These are phyloP conservation scores for Bocquillonia castaneifolia DNA, from an alignment of 441 rosid genomes.

Conservation along the genomic window DNA sequence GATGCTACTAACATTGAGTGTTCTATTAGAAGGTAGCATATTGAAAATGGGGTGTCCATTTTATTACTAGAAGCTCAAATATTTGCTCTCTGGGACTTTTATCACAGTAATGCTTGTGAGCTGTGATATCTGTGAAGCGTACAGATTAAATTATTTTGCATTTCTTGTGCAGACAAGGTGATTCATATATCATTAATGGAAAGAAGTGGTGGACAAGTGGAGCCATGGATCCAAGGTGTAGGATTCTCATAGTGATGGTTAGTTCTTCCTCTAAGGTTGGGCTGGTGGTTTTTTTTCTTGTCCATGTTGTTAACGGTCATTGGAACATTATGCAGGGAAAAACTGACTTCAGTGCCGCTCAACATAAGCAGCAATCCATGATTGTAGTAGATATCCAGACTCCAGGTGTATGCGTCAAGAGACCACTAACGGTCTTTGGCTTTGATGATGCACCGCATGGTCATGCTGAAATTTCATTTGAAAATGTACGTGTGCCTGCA, in stretches of 20 bases:
- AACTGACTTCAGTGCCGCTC: slow-evolving; percentile 74
- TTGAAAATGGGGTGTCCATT: neutral
- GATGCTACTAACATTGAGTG: slow-evolving; percentile 98
- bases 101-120: neutral
- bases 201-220: slow-evolving; percentile 99
- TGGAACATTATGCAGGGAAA: slow-evolving; percentile 59
- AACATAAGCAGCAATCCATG: slow-evolving; percentile 97
- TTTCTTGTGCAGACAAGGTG: slow-evolving; percentile 57
- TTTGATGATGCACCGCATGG: slow-evolving; percentile 99
- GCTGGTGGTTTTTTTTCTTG: slow-evolving; percentile 9
- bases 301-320: slow-evolving; percentile 7
- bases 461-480: slow-evolving; percentile 80
- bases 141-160: slow-evolving; percentile 10
- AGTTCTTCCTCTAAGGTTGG: slow-evolving; percentile 29
- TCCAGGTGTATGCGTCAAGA: slow-evolving; percentile 68
- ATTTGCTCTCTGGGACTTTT: slow-evolving; percentile 1
- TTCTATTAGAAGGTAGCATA: slow-evolving; percentile 69
- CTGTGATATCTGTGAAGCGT: neutral
- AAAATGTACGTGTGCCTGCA: slow-evolving; percentile 76
- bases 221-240: slow-evolving; percentile 99
- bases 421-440: slow-evolving; percentile 87
- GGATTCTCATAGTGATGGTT: slow-evolving; percentile 90
- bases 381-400: slow-evolving; percentile 73
- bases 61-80: neutral
- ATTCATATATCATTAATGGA: slow-evolving; percentile 81